These are phyloP conservation scores for Cystoderma amianthinum DNA, from an alignment of 768 basidiomycete genomes.

Conservation along the genomic window DNA sequence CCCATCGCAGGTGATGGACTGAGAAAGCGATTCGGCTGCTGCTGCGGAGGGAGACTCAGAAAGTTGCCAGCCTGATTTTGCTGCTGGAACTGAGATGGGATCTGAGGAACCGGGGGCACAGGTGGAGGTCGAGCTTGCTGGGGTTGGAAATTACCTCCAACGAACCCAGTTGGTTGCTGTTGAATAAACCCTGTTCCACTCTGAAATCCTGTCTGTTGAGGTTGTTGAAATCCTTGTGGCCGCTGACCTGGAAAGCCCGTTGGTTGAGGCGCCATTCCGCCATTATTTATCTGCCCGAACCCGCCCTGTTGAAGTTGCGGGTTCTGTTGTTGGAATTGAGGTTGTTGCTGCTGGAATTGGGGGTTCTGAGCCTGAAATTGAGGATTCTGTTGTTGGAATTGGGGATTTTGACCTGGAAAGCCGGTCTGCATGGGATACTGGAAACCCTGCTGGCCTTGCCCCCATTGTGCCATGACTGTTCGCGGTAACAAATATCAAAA, in stretches of 20 bases:
- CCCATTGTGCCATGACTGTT: conserved; percentile 73
- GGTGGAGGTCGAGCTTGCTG: conserved; percentile 43
- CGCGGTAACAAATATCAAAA: conserved; percentile 10
- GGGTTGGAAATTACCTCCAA: conserved; percentile 27
- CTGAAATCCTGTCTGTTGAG: conserved; percentile 53
- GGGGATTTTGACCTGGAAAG: conserved; percentile 36
- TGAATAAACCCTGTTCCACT: conserved; percentile 37
- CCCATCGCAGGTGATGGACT: conserved; percentile 48
- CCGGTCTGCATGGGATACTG: conserved; percentile 77
- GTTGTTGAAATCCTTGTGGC: conserved; percentile 41
- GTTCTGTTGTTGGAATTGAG: conserved; percentile 37
- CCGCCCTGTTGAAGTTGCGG: conserved; percentile 29
- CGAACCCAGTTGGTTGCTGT: conserved; percentile 48
- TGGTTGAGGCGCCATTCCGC: conserved; percentile 50
- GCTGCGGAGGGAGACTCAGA: conserved; percentile 27
- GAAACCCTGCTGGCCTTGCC: conserved; percentile 55
- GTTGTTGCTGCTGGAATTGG: conserved; percentile 36
- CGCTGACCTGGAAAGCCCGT: conserved; percentile 48
- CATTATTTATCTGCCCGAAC: conserved; percentile 25
- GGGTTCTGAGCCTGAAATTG: conserved; percentile 31
- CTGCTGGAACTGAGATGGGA: conserved; percentile 57
- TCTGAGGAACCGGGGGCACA: conserved; percentile 58
- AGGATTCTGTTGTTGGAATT: conserved; percentile 36
- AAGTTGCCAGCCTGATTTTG: conserved; percentile 18
- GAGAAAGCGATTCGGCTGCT: conserved; percentile 42